Percentiles rank a stretch among this genome's conserved stretches.
phyloP scores from a whole-genome alignment of 768 basidiomycete genomes.

The Candolleomyces aberdarensis region DNA sequence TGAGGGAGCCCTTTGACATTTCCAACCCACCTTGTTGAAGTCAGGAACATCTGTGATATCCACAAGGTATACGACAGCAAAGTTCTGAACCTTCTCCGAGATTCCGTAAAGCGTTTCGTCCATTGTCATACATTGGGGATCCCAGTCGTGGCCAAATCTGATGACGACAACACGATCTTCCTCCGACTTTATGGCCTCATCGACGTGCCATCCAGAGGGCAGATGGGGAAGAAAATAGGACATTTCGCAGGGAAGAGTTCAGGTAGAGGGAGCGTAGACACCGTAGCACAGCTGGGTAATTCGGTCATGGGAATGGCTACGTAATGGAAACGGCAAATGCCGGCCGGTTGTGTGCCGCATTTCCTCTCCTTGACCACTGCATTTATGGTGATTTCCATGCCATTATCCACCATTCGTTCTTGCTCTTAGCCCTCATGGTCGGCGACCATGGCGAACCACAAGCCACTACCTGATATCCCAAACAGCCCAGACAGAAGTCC shows the following conservation, averaged over 20 bases:
- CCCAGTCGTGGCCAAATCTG: slow-evolving; percentile 93
- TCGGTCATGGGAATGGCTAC: too few species aligned
- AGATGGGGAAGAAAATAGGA: slow-evolving; percentile 89
- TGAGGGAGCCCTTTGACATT: not conserved
- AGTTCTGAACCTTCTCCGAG: slow-evolving; percentile 97
- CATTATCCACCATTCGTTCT: not conserved
- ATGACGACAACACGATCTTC: slow-evolving; percentile 94
- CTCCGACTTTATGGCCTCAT: slow-evolving; percentile 97
- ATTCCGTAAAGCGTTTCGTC: slow-evolving; percentile 93
- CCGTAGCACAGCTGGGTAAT: too few species aligned
- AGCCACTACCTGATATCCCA: slow-evolving; percentile 37
- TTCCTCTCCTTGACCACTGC: not conserved
- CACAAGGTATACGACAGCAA: slow-evolving; percentile 92
- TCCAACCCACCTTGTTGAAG: slow-evolving; percentile 83
- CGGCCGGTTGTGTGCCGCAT: not conserved
- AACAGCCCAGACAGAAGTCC: not conserved
- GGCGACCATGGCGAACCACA: slow-evolving; percentile 25
- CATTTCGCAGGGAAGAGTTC: slow-evolving; percentile 39
- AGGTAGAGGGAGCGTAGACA: not conserved
- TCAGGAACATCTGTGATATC: slow-evolving; percentile 98
- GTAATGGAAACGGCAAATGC: not conserved
- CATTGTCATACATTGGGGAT: slow-evolving; percentile 97
- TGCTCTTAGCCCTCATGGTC: not conserved
- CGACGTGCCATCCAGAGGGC: slow-evolving; percentile 96
- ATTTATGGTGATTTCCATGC: not conserved